Base-by-base conservation (phyloP, 345 rosid species). In the Chamaenerion angustifolium region DNA sequence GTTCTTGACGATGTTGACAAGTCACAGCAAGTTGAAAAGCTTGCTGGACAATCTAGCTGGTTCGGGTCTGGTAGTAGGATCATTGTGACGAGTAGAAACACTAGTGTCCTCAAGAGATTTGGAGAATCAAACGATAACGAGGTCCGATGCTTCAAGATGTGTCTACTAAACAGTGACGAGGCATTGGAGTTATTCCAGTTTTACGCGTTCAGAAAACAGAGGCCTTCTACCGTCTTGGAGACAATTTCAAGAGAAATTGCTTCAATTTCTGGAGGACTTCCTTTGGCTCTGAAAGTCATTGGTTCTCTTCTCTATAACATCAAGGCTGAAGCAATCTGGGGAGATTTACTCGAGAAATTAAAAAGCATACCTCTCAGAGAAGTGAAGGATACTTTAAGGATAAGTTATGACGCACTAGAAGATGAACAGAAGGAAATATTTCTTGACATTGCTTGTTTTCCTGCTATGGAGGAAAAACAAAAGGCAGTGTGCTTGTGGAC, bases 221-320 rank as follows among this genome's bases (percentile, higher is more conserved):
- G 6, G 8, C 56, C 56, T 42, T 19, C 45, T 0, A 8, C 0
- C 0, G 35, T 11, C 46, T 52, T 4, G 11, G 12, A 3, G 1
- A 4, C 42, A 10, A 27, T 12, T 10, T 43, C 46, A 0, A 6
- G 13, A 1, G 15, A 9, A 42, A 45, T 31, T 6, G 16, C 16
- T 2, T 0, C 12, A 7, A 42, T 11, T 19, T 12, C 46, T 0
- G 19, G 47, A 5, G 56, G 46, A 16, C 56, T 42, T 12, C 56
- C 47, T 0, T 18, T 55, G 17, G 48, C 58, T 21, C 12, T 55
- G 0, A 45, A 55, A 12, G n/a, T 55, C 15, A 45, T 55, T 9
- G 50, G 42, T 0, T 55, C 42, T 4, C 42, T 25, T 35, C 42
- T 55, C 0, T 31, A 31, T 31, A 11, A 15, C 8, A n/a, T 11